Conservation (phyloP, 805 yeast genomes). For the Saccharomycopsis guyanensis region DNA sequence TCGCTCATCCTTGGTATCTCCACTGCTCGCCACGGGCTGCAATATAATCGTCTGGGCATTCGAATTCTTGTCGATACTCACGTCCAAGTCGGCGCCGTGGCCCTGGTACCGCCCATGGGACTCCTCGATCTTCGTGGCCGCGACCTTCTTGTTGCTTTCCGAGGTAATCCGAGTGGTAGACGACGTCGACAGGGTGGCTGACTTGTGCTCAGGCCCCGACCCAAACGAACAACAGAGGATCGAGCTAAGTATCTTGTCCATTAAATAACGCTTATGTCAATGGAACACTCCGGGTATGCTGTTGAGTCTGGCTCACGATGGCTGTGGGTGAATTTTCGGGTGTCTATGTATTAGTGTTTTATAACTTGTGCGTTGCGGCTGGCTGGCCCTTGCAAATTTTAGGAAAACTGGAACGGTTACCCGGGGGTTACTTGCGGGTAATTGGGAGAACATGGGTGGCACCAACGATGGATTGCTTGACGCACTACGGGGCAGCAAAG, state of each 20-base stretch:
- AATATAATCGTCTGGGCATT: not conserved
- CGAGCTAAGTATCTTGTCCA: conserved; percentile 32
- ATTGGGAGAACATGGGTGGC: no score
- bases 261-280: conserved; percentile 14
- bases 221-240: conserved; percentile 29
- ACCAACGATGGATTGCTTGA: no score
- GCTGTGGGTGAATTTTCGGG: no score
- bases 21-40: not conserved
- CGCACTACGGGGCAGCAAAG: no score
- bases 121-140: not conserved
- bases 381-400: no score
- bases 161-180: conserved; percentile 3
- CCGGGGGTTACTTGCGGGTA: no score
- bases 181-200: conserved; percentile 18
- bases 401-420: no score
- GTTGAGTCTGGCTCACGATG: no score
- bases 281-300: no score
- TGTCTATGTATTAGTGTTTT: no score
- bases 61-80: not conserved
- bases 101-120: not conserved
- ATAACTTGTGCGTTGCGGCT: no score
- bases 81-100: not conserved
- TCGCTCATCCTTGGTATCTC: no score
- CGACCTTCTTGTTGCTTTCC: not conserved
- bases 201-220: conserved; percentile 16